A percentile compares a stretch with the other conserved stretches of the same genome.
These are phyloP conservation scores for Arachis stenosperma DNA, from an alignment of 306 rosid genomes.

Conservation along the genomic window DNA sequence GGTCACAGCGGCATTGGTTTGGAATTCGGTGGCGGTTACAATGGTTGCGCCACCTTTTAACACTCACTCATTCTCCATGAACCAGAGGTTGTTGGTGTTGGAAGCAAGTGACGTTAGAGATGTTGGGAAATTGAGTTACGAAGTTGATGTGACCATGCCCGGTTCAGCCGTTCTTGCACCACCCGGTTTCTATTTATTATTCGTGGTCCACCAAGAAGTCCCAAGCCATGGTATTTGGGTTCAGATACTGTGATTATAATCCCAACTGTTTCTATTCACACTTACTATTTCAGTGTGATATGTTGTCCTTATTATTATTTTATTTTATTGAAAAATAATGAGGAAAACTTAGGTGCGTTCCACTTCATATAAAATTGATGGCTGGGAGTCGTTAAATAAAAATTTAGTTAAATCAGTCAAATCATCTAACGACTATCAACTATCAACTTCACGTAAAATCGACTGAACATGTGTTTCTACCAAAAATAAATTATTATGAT, in stretches of 20 bases:
- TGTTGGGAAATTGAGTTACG: slow-evolving; percentile 35
- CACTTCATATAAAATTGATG: too few relatives aligned
- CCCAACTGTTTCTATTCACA: neutral
- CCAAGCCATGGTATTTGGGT: slow-evolving; percentile 87
- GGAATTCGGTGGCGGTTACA: slow-evolving; percentile 46
- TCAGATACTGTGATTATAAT: slow-evolving; percentile 45
- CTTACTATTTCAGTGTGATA: neutral
- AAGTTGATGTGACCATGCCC: slow-evolving; percentile 53
- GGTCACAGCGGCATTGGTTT: too few relatives aligned
- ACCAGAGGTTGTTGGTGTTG: slow-evolving; percentile 67
- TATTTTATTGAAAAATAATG: too few relatives aligned
- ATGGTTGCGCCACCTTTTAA: slow-evolving; percentile 74
- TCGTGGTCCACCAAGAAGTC: slow-evolving; percentile 64
- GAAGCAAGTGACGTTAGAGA: slow-evolving; percentile 32
- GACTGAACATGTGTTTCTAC: too few relatives aligned
- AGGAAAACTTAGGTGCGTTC: too few relatives aligned
- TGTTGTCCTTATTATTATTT: neutral
- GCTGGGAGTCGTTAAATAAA: too few relatives aligned
- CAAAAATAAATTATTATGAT: too few relatives aligned
- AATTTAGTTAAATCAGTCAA: too few relatives aligned
- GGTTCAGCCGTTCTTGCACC: slow-evolving; percentile 64
- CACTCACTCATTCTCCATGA: slow-evolving; percentile 93
- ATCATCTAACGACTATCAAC: too few relatives aligned
- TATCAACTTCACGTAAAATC: too few relatives aligned
- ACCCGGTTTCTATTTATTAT: slow-evolving; percentile 68